Percentiles rank a stretch among this genome's conserved stretches.
These are phyloP conservation scores for Fusarium liriodendri DNA, from an alignment of 2,329 filamentous ascomycete genomes.

Conservation along the genomic window DNA sequence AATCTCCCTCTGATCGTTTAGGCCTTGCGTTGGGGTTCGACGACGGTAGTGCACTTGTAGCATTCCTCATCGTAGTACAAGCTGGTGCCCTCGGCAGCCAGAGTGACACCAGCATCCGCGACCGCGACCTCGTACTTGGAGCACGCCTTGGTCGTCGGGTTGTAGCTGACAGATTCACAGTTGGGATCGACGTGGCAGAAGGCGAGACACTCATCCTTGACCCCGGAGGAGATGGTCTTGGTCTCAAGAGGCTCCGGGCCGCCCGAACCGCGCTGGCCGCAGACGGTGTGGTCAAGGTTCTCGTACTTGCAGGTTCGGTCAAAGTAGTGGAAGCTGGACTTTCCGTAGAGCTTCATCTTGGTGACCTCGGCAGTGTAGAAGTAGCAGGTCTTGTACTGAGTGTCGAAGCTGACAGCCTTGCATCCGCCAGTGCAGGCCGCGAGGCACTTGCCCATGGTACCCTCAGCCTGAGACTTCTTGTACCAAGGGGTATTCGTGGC, in stretches of 20 bases:
- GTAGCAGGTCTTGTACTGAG: constrained; percentile 1
- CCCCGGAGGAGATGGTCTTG: background rate
- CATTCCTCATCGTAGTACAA: background rate
- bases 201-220: background rate
- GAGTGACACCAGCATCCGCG: background rate
- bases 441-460: background rate
- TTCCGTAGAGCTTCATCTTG: constrained; percentile 1
- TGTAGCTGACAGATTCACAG: background rate
- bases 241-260: background rate
- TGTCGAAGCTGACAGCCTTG: constrained; percentile 1
- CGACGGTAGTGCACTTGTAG: background rate
- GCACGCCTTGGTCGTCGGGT: background rate
- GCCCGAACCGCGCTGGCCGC: background rate
- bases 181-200: background rate
- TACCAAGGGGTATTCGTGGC: background rate
- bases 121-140: background rate
- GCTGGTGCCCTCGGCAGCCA: background rate
- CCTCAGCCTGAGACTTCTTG: background rate
- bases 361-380: background rate
- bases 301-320: background rate
- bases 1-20: background rate
- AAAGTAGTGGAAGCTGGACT: constrained; percentile 2
- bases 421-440: background rate
- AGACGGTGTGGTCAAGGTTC: background rate
- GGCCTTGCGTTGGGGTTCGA: background rate